phyloP scores from a whole-genome alignment of 257 asterid species.

The Gardenia jasminoides region DNA sequence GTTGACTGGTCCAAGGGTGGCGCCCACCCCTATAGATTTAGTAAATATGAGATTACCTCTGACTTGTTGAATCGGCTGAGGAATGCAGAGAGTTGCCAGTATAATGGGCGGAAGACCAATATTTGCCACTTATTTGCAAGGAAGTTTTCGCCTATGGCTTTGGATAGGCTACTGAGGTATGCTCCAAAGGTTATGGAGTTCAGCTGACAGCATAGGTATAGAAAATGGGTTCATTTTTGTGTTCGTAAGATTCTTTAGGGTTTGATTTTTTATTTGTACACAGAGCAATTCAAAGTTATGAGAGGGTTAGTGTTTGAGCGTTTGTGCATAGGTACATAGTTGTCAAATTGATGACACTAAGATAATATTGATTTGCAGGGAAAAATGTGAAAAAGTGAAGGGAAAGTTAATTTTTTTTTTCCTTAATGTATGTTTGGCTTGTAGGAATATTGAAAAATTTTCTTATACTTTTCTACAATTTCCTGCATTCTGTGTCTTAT shows the following conservation, averaged over 20 bases:
- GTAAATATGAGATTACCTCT: slow-evolving; percentile 33
- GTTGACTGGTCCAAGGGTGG: slow-evolving; percentile 85
- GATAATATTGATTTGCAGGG: too few species aligned
- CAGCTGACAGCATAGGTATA: not conserved
- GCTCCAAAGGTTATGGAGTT: slow-evolving; percentile 50
- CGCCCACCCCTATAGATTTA: slow-evolving; percentile 60
- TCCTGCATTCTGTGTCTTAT: too few species aligned
- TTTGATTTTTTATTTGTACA: not conserved
- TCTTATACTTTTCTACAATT: too few species aligned
- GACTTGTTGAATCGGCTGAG: slow-evolving; percentile 46
- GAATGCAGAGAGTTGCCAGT: slow-evolving; percentile 36
- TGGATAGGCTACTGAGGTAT: slow-evolving; percentile 53
- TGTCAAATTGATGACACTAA: not conserved
- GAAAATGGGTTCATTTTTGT: not conserved
- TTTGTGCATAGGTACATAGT: too few species aligned
- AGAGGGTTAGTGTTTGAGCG: not conserved
- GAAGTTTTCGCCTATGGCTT: slow-evolving; percentile 48
- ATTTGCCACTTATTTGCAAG: slow-evolving; percentile 73
- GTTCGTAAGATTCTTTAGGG: not conserved
- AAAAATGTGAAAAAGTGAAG: too few species aligned
- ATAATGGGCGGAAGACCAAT: slow-evolving; percentile 48
- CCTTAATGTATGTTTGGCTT: too few species aligned
- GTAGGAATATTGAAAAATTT: too few species aligned
- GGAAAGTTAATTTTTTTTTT: too few species aligned
- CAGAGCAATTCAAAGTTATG: not conserved